Conservation (phyloP, 2,329 filamentous ascomycete genomes). For the Amauroascus niger region DNA sequence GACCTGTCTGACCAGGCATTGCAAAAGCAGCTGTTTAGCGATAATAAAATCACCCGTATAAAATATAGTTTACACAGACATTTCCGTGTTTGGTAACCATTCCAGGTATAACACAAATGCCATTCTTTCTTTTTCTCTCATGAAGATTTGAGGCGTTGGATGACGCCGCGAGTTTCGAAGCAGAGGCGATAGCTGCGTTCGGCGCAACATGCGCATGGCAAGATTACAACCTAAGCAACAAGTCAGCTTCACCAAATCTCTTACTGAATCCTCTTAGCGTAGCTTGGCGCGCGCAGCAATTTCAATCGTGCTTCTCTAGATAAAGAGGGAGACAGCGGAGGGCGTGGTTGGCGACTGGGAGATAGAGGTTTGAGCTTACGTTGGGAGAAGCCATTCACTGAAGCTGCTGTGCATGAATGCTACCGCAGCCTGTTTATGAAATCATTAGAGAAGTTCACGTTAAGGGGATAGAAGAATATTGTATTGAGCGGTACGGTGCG, state of each 20-base stretch:
- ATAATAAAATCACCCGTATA: not conserved
- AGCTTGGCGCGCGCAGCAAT: not conserved
- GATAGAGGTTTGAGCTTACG: constrained; percentile 31
- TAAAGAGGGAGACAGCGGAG: not conserved
- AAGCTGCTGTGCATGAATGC: constrained; percentile 59
- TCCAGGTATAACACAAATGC: constrained; percentile 7
- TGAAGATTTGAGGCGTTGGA: not conserved
- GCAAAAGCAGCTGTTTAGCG: not conserved
- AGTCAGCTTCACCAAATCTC: not conserved
- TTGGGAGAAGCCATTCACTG: constrained; percentile 58
- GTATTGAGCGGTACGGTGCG: not conserved
- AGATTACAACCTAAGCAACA: not conserved
- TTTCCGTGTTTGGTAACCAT: not conserved
- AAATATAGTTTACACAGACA: not conserved
- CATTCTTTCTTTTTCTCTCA: not conserved
- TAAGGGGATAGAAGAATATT: not conserved
- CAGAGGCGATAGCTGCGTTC: not conserved
- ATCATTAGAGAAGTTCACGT: not conserved
- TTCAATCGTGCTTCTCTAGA: not conserved
- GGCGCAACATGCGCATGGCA: not conserved
- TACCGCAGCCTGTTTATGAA: constrained; percentile 48
- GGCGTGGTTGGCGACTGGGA: not conserved
- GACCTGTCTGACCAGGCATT: not conserved
- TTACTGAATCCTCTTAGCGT: not conserved
- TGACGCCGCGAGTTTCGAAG: not conserved